A percentile compares a stretch with the other conserved stretches of the same genome.
Evolutionary conservation across 2,329 filamentous ascomycete species (phyloP).

Genomic region (Penicillium decumbens): DNA sequence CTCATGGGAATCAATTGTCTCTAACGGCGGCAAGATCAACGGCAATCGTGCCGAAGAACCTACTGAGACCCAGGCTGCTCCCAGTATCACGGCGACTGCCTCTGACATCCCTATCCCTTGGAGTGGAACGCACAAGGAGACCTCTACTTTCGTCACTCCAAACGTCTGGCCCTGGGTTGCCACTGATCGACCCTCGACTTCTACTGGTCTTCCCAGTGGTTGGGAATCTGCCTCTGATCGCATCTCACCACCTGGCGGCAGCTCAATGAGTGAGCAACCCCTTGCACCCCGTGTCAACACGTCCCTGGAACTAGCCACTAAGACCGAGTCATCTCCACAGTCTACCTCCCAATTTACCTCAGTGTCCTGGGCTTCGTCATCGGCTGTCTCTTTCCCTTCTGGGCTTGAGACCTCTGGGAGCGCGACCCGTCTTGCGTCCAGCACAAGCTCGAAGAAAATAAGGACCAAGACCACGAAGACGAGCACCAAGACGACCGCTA

Average conservation of each 20-base stretch:
- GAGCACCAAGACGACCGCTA: background rate
- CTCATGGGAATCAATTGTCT: slow-evolving; percentile 73
- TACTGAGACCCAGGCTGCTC: slow-evolving; percentile 48
- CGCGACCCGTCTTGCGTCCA: slow-evolving; percentile 9
- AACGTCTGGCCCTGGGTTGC: slow-evolving; percentile 67
- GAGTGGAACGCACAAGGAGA: slow-evolving; percentile 46
- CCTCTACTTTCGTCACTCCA: slow-evolving; percentile 50
- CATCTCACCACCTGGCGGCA: slow-evolving; percentile 67
- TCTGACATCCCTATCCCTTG: slow-evolving; percentile 64
- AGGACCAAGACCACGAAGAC: slow-evolving; percentile 1
- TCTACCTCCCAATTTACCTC: slow-evolving; percentile 53
- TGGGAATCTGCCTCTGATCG: slow-evolving; percentile 77
- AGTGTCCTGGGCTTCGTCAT: slow-evolving; percentile 44
- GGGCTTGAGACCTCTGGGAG: slow-evolving; percentile 38
- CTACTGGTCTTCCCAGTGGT: slow-evolving; percentile 62
- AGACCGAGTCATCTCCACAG: slow-evolving; percentile 34
- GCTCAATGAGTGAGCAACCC: slow-evolving; percentile 59
- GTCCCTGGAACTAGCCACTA: slow-evolving; percentile 21
- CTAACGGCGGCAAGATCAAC: slow-evolving; percentile 74
- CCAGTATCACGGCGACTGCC: slow-evolving; percentile 59
- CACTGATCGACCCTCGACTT: slow-evolving; percentile 48
- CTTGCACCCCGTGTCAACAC: slow-evolving; percentile 18
- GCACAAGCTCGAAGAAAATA: background rate
- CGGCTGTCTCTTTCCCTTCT: slow-evolving; percentile 46
- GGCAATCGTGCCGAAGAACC: slow-evolving; percentile 49